Base-by-base conservation (phyloP, 805 yeast species). In the Spathaspora sp. region DNA sequence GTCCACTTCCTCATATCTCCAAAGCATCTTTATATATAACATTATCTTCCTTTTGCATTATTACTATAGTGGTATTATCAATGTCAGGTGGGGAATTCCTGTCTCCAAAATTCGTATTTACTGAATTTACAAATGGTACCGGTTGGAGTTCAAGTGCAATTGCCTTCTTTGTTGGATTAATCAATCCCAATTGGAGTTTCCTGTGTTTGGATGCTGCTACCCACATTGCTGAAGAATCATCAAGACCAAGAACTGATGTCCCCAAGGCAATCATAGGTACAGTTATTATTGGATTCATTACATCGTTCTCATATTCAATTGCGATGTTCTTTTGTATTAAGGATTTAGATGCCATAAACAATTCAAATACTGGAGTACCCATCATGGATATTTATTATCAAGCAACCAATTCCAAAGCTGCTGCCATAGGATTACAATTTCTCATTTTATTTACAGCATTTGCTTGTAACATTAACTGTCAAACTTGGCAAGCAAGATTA, bases 161-260 rank as follows among this genome's bases (percentile, higher is more conserved):
- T 64, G 86, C 87, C 0, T 82, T 84, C 61, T 76, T 85, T 51
- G 80, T 83, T n/a, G 89, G 90, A n/a, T 66, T 85, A 46, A 78
- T 85, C 57, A 84, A 84, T 61, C 87, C 89, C 5, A 79, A 82
- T 51, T 85, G 87, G 87, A 80, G 85, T 9, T 84, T 83, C 69
- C 76, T 83, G 26, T 84, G 89, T 56, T 72, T 83, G 47, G 91
- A 85, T 60, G 80, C 83, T 52, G 88, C 89, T 2, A 82, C 89
- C 2, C 90, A 85, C 59, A 75, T 86, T 78, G 83, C 86, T 19
- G 91, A 86, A 61, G 90, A 85, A 60, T 76, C 77, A 38, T 69
- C 76, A 39, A 70, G 77, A 26, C 88, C 90, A 5, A 79, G 79
- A 58, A 72, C 77, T 47, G 75, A 79, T 55, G 81, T 83, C 50